Conservation (phyloP, 148 eudicot genomes). For the Fagopyrum esculentum region DNA sequence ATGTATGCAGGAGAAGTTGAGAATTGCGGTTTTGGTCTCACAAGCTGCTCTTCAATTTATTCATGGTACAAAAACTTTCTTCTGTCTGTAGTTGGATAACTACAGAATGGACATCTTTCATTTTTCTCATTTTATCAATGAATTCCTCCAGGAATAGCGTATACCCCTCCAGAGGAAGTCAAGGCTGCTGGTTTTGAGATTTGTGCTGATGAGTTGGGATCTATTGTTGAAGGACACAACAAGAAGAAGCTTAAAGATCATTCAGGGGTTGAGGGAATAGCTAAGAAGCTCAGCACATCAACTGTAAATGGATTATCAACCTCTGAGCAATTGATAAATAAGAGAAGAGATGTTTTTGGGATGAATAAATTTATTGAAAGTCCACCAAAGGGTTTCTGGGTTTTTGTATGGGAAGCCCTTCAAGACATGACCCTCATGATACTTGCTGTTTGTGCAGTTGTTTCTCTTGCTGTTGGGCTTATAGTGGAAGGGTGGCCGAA, state of each 20-base stretch:
- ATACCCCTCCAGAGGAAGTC: conserved; percentile 60
- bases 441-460: conserved; percentile 68
- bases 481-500: conserved; percentile 79
- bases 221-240: conserved; percentile 69
- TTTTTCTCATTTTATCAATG: conserved; percentile 10
- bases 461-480: conserved; percentile 71
- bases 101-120: conserved; percentile 1
- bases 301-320: conserved; percentile 39
- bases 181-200: conserved; percentile 69
- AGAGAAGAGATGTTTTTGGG: conserved; percentile 60
- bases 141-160: conserved; percentile 49
- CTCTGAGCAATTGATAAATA: conserved; percentile 36
- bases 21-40: conserved; percentile 76
- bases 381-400: conserved; percentile 60
- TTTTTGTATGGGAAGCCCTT: conserved; percentile 85
- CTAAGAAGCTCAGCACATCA: conserved; percentile 54
- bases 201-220: conserved; percentile 77
- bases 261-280: conserved; percentile 68
- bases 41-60: conserved; percentile 89
- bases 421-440: conserved; percentile 86
- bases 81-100: not conserved
- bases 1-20: conserved; percentile 59
- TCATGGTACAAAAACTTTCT: conserved; percentile 36
- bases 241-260: conserved; percentile 54
- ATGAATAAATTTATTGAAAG: conserved; percentile 61